These are phyloP conservation scores for Pseudogymnoascus sp. DNA, from an alignment of 2,329 filamentous ascomycete genomes.

Conservation along the genomic window DNA sequence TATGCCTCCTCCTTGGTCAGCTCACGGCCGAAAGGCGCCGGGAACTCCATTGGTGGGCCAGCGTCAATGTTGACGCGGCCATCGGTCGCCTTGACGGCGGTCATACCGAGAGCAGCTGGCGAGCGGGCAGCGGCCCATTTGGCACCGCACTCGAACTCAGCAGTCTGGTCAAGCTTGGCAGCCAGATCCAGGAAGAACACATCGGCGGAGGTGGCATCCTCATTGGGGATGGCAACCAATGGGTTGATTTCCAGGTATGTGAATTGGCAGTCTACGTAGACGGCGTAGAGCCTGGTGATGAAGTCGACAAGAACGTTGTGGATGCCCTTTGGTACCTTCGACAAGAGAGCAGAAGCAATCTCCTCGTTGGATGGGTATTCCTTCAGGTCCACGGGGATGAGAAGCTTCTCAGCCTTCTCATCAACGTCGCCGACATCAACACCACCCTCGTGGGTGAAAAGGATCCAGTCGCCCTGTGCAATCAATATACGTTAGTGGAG, in stretches of 20 bases:
- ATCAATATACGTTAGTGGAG: conserved; percentile 7
- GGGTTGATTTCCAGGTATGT: conserved; percentile 99
- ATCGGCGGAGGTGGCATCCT: conserved; percentile 79
- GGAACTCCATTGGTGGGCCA: conserved; percentile 97
- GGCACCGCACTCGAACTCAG: conserved; percentile 97
- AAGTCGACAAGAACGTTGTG: conserved; percentile 99
- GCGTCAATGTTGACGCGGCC: conserved; percentile 89
- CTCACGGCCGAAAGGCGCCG: conserved; percentile 96
- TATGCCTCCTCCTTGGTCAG: conserved; percentile 98
- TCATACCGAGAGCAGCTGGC: conserved; percentile 77
- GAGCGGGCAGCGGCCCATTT: conserved; percentile 98
- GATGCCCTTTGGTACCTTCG: conserved; percentile 87
- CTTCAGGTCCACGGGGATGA: conserved; percentile 90
- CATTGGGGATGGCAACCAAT: conserved; percentile 93
- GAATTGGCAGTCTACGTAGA: conserved; percentile 99
- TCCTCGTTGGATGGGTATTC: conserved; percentile 94
- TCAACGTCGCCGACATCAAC: conserved; percentile 99
- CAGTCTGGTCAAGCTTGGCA: conserved; percentile 97
- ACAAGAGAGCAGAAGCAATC: conserved; percentile 76
- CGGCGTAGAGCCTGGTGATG: conserved; percentile 94
- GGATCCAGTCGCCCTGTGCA: conserved; percentile 90
- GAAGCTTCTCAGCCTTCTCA: conserved; percentile 95
- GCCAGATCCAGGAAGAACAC: conserved; percentile 98
- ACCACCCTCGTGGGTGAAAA: conserved; percentile 99
- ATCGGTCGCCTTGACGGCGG: conserved; percentile 52